Conservation (phyloP, 1,139 yeast genomes). For the Magnusiomyces magnusii region DNA sequence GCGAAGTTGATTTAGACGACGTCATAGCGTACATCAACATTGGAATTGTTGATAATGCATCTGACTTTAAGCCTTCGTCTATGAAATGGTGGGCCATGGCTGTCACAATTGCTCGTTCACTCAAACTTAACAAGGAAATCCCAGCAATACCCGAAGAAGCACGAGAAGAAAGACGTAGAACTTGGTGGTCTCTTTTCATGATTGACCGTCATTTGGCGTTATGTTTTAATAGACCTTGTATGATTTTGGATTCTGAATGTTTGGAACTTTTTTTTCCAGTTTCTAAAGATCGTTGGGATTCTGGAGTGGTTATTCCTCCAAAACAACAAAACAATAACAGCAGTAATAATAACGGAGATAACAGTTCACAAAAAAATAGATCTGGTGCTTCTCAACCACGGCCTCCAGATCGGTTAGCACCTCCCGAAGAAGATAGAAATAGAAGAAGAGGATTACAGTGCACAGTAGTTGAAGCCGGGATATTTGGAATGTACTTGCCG, state of each 20-base stretch:
- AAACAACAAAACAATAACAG: background rate
- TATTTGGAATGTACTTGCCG: slow-evolving; percentile 26
- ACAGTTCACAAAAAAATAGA: background rate
- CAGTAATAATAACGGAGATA: too few species aligned
- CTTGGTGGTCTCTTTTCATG: slow-evolving; percentile 39
- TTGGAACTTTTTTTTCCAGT: slow-evolving; percentile 33
- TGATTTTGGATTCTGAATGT: slow-evolving; percentile 34
- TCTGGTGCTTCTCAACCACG: background rate
- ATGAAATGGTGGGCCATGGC: slow-evolving; percentile 38
- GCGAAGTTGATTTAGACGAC: slow-evolving; percentile 32
- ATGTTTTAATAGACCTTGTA: slow-evolving; percentile 34
- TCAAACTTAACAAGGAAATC: slow-evolving; percentile 32
- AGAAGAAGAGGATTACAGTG: slow-evolving; percentile 19
- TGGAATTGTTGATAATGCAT: slow-evolving; percentile 37
- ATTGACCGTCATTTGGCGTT: slow-evolving; percentile 38
- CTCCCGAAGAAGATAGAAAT: slow-evolving; percentile 23
- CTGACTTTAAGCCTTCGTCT: slow-evolving; percentile 37
- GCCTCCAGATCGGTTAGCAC: background rate
- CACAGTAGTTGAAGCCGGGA: slow-evolving; percentile 20
- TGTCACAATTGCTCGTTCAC: slow-evolving; percentile 32
- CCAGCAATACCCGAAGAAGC: slow-evolving; percentile 29
- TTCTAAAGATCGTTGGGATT: slow-evolving; percentile 33
- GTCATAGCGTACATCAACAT: slow-evolving; percentile 35
- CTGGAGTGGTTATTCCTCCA: slow-evolving; percentile 16
- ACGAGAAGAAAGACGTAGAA: slow-evolving; percentile 37